Conservation (phyloP, 768 basidiomycete genomes). For the Hortiboletus campestris region DNA sequence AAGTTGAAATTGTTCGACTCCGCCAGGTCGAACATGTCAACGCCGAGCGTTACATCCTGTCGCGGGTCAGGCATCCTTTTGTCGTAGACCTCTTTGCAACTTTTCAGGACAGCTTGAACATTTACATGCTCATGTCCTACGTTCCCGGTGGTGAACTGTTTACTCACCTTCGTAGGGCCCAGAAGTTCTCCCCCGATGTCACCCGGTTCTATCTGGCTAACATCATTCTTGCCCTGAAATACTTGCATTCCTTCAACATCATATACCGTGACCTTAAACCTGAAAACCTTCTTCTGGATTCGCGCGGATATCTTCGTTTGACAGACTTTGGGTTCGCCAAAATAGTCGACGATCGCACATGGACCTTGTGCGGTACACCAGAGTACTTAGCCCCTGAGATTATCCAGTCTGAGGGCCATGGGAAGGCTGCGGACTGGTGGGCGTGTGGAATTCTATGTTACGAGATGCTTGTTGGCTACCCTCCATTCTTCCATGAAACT, state of each 20-base stretch:
- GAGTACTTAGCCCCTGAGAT: constrained; percentile 99
- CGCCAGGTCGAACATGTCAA: constrained; percentile 99
- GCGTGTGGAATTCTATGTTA: constrained; percentile 96
- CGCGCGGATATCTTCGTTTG: constrained; percentile 88
- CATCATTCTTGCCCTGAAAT: constrained; percentile 92
- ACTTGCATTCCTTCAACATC: constrained; percentile 94
- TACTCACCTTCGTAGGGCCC: constrained; percentile 91
- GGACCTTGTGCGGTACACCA: constrained; percentile 94
- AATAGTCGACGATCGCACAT: constrained; percentile 95
- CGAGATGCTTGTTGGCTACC: constrained; percentile 98
- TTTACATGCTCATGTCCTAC: constrained; percentile 97
- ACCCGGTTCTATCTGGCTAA: constrained; percentile 97
- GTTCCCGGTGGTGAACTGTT: constrained; percentile 97
- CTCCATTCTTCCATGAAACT: constrained; percentile 98
- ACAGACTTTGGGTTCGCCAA: constrained; percentile 99
- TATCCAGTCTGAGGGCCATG: constrained; percentile 95
- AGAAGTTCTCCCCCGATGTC: constrained; percentile 94
- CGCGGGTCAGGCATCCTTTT: constrained; percentile 89
- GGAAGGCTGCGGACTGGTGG: constrained; percentile 99
- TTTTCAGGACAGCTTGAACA: constrained; percentile 93
- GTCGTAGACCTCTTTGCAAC: constrained; percentile 95
- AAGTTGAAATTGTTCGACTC: constrained; percentile 81
- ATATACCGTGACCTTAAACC: constrained; percentile 99
- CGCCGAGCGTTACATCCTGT: constrained; percentile 91
- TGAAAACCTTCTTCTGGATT: constrained; percentile 95